Conservation (phyloP, 345 rosid genomes). For the Brassica juncea region DNA sequence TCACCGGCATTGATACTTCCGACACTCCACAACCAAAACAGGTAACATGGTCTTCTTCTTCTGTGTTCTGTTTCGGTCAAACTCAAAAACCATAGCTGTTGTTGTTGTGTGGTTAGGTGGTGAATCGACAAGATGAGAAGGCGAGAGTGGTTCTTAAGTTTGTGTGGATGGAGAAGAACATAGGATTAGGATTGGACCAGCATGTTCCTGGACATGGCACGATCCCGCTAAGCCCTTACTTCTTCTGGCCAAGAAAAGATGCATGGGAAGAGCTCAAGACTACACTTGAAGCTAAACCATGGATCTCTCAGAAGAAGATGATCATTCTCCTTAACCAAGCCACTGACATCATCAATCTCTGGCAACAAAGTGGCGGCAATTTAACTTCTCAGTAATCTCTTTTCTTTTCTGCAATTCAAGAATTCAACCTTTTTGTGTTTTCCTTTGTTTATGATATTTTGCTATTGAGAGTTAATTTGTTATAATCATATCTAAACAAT, state of each 20-base stretch:
- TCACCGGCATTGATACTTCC: constrained; percentile 22
- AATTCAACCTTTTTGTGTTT: background rate
- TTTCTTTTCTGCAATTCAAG: constrained; percentile 7
- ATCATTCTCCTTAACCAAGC: constrained; percentile 83
- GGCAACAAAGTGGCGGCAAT: constrained; percentile 90
- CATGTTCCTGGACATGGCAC: constrained; percentile 72
- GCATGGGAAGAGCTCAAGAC: constrained; percentile 89
- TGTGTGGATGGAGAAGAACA: constrained; percentile 91
- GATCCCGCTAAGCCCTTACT: constrained; percentile 73
- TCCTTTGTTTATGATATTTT: background rate
- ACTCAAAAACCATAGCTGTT: background rate
- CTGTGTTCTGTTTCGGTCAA: constrained; percentile 12
- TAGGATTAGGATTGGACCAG: constrained; percentile 72
- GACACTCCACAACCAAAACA: constrained; percentile 36
- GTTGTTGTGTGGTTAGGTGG: constrained; percentile 33
- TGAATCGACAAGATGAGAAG: constrained; percentile 50
- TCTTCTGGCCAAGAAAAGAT: constrained; percentile 82
- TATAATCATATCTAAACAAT: background rate
- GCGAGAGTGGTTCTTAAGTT: constrained; percentile 72
- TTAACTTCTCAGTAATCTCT: constrained; percentile 44
- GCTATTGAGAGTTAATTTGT: constrained; percentile 13
- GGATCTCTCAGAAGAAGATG: constrained; percentile 83
- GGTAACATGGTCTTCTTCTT: constrained; percentile 21
- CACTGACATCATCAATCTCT: constrained; percentile 78
- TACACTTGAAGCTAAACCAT: constrained; percentile 70